Conservation (phyloP, 1,284 basidiomycete genomes). For the Melampsora americana region DNA sequence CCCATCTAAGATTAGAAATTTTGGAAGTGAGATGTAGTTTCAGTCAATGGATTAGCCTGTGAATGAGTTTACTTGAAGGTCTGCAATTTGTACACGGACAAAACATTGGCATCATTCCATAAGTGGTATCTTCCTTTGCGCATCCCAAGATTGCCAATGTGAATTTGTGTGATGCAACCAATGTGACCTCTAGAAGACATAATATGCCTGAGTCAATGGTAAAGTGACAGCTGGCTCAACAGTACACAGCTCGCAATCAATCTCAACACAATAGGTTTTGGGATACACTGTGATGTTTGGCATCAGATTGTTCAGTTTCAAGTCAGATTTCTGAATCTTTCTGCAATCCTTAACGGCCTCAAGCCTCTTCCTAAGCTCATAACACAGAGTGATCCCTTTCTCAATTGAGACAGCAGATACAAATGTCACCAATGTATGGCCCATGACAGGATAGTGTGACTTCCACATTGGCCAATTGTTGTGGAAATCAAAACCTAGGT, state of each 20-base stretch:
- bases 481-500: too few species aligned
- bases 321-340: slow-evolving; percentile 73
- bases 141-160: too few species aligned
- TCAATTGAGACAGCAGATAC: slow-evolving; percentile 72
- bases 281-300: slow-evolving; percentile 86
- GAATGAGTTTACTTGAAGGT: too few species aligned
- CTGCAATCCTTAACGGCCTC: slow-evolving; percentile 77
- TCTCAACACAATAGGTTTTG: slow-evolving; percentile 81
- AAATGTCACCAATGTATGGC: slow-evolving; percentile 76
- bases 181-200: slow-evolving; percentile 10
- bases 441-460: slow-evolving; percentile 67
- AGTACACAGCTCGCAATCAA: slow-evolving; percentile 73
- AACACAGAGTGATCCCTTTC: slow-evolving; percentile 53
- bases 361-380: slow-evolving; percentile 70
- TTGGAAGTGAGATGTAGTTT: too few species aligned
- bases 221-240: slow-evolving; percentile 70
- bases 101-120: too few species aligned
- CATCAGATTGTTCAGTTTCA: slow-evolving; percentile 84
- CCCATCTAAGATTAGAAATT: too few species aligned
- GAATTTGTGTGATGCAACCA: not conserved
- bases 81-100: too few species aligned
- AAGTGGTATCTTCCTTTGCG: too few species aligned
- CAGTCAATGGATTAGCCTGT: too few species aligned
- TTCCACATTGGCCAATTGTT: slow-evolving; percentile 97
- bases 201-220: slow-evolving; percentile 60